Conservation (phyloP, 2,329 filamentous ascomycete species). For the Trichoderma hamatum region DNA sequence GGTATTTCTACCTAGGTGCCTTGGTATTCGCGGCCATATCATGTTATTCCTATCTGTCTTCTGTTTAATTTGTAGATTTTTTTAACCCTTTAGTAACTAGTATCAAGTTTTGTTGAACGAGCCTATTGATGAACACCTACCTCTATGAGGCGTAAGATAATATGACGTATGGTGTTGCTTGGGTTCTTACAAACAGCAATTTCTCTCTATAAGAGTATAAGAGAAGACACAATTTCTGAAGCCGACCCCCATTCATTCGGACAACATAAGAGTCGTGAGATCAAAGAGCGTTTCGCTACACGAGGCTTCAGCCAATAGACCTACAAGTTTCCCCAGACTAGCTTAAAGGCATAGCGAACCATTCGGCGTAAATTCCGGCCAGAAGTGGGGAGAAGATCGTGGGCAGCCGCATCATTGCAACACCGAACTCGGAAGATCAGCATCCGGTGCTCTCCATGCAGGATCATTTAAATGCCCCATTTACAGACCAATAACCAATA, state of each 20-base stretch:
- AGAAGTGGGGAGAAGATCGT: slow-evolving; percentile 13
- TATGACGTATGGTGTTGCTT: neutral
- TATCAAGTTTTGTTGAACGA: too few species aligned
- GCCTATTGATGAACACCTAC: neutral
- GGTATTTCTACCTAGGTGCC: neutral
- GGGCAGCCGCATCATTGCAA: neutral
- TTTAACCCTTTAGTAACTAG: neutral
- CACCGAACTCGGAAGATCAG: neutral
- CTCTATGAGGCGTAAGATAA: neutral
- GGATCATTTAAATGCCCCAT: neutral
- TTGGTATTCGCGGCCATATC: neutral
- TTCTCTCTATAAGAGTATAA: neutral
- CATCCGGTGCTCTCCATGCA: neutral
- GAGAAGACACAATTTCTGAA: neutral
- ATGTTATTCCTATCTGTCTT: neutral
- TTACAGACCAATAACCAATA: neutral
- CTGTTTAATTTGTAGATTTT: neutral
- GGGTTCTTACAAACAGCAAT: neutral
- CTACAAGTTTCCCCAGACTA: neutral
- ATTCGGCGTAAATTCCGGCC: neutral
- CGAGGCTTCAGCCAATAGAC: neutral
- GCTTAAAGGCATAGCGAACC: neutral
- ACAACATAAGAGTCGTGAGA: neutral
- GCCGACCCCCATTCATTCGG: neutral
- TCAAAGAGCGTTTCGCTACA: neutral